Conservation (phyloP, 2,329 filamentous ascomycete genomes). For the Cladosporium sp. region DNA sequence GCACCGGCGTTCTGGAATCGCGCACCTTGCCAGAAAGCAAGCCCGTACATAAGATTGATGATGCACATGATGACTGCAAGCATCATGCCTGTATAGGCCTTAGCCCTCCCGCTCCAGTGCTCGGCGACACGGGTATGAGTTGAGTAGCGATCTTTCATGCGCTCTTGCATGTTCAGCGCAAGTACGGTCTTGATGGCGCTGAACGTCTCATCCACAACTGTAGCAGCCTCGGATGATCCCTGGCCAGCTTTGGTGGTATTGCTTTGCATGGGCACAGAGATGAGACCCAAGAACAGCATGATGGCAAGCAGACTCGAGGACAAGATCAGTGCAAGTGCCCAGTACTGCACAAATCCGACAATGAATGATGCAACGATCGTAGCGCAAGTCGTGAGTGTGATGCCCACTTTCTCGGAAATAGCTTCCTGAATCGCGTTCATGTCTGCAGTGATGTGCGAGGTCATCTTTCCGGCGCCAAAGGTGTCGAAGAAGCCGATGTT, state of each 20-base stretch:
- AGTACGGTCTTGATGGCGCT: slow-evolving; percentile 84
- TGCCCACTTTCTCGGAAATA: slow-evolving; percentile 44
- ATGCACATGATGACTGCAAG: slow-evolving; percentile 74
- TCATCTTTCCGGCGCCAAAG: slow-evolving; percentile 49
- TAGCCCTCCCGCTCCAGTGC: slow-evolving; percentile 63
- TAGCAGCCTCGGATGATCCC: slow-evolving; percentile 75
- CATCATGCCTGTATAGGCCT: slow-evolving; percentile 49
- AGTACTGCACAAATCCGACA: slow-evolving; percentile 53
- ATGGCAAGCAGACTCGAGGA: slow-evolving; percentile 73
- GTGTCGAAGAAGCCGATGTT: slow-evolving; percentile 51
- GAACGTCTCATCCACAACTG: slow-evolving; percentile 83
- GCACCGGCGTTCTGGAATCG: slow-evolving; percentile 63
- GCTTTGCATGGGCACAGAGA: slow-evolving; percentile 70
- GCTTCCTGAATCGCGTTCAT: slow-evolving; percentile 41
- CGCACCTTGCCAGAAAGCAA: slow-evolving; percentile 59
- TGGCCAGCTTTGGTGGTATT: slow-evolving; percentile 70
- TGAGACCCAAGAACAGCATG: slow-evolving; percentile 63
- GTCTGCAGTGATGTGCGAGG: slow-evolving; percentile 42
- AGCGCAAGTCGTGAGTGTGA: slow-evolving; percentile 43
- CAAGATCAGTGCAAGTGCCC: slow-evolving; percentile 80
- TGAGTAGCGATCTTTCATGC: slow-evolving; percentile 78
- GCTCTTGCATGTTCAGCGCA: slow-evolving; percentile 84
- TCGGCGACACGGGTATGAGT: slow-evolving; percentile 65
- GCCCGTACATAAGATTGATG: slow-evolving; percentile 56
- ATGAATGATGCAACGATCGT: slow-evolving; percentile 43